phyloP scores from a whole-genome alignment of 2,329 filamentous ascomycete genomes.

The Thelonectria olida region DNA sequence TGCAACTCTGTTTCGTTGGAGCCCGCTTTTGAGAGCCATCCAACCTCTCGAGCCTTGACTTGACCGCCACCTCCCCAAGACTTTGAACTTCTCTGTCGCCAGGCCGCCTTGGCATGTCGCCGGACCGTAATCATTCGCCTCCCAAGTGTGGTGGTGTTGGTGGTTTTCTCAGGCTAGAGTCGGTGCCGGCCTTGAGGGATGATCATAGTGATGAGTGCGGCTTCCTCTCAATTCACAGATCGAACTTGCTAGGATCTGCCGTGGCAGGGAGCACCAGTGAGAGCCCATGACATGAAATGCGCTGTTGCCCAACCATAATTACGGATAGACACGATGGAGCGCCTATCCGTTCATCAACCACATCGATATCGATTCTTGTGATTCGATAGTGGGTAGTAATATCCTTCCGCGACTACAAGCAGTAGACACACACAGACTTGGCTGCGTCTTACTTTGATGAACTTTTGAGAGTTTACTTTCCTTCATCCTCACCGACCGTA shows the following conservation, averaged over 20 bases:
- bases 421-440: not conserved
- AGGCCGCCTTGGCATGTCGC: constrained; percentile 26
- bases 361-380: not conserved
- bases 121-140: constrained; percentile 28
- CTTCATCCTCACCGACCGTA: not conserved
- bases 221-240: constrained; percentile 15
- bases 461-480: not conserved
- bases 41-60: constrained; percentile 13
- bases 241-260: constrained; percentile 20
- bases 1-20: constrained; percentile 33
- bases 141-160: not conserved
- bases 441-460: not conserved
- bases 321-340: not conserved
- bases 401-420: constrained; percentile 4
- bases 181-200: not conserved
- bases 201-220: constrained; percentile 15
- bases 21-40: constrained; percentile 6
- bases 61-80: constrained; percentile 20
- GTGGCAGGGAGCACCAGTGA: constrained; percentile 19
- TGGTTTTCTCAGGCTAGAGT: constrained; percentile 14
- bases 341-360: not conserved
- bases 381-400: not conserved
- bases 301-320: not conserved
- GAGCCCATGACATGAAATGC: constrained; percentile 28
- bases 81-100: constrained; percentile 5